Evolutionary conservation across 768 basidiomycete genomes (phyloP), one percentile per base, ranked within the genome.

Genomic region (Tylopilus rubrobrunneus): DNA sequence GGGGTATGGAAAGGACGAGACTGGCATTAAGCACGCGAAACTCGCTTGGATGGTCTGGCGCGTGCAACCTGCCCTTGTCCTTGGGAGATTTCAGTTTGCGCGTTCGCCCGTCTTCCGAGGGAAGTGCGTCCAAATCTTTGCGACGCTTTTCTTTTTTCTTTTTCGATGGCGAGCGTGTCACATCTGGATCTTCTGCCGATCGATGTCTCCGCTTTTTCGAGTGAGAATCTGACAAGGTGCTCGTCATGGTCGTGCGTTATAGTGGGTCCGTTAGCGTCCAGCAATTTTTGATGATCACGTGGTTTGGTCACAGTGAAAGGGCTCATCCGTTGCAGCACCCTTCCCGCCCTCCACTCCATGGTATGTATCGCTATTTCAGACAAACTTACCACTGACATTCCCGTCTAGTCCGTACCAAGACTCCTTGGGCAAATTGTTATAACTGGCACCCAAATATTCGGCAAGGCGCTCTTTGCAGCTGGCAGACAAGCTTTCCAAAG

Each of bases 401-500:
- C n/a, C 11, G 8, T 36, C 23, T 28, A 94, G 93, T 83, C 92
- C 40, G 85, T 82, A n/a, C 91, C 90, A 49, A 86, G 76, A 73
- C 76, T 82, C 56, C 74, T 95, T 45, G 78, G 90, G 10, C 90
- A 93, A 66, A 92, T 96, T 53, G 70, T 90, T 40, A 63, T 92
- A 19, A 81, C 86, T 23, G 88, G 90, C 21, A 76, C 80, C 27
- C 86, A 84, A 70, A 94, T 94, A 60, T 73, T 98, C 48, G 94
- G 97, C 51, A 95, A 88, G 73, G 97, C 97, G 41, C 83, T 98
- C 50, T 75, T 79, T 33, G 94, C 93, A 66, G 97, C 95, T 2
- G 92, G 92, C 36, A 78, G 80, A 62, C 97, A 99, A 70, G 96
- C 95, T 11, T 84, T 89, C 41, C 87, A 92, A 78, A 99, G 97